Evolutionary conservation across 352 stramenopile genomes (phyloP), one percentile per base, ranked within the genome.

Genomic region (Peronospora tabacina): DNA sequence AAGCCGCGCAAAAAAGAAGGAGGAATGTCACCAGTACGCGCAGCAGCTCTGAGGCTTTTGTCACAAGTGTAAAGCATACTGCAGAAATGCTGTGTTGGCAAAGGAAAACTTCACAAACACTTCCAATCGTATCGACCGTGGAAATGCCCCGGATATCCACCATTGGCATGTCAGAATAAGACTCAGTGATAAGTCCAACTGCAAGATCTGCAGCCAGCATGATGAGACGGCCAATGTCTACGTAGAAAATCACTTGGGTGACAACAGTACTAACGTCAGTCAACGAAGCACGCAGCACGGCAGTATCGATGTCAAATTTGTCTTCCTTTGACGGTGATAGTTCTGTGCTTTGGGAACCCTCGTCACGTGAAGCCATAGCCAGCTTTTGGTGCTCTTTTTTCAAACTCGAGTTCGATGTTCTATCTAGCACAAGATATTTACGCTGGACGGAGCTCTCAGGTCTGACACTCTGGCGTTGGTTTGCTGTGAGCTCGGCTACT

Each of bases 111-210:
- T 68, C 66, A 50, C 72, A 82, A 1, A 73, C 35, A 50, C 68
- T 72, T 49, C 60, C 71, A 45, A 72, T 52, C 4, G 46, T 68
- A 22, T 75, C 68, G 28, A 76, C 68, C 11, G 69, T 60, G 7
- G 64, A 58, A 28, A 75, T 60, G 17, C 70, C 75, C 24, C 73
- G 67, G n/a, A 84, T 75, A 34, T 87, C 75, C 17, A 87, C 52
- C 20, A 64, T 57, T 3, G 63, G 55, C 32, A 87, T 50, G 28
- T 72, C 63, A 12, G 67, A 70, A 41, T 82, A 87, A 36, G 75
- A 87, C 38, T 87, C 71, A 0, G 71, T 82, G 26, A 83, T 65
- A 17, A 87, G 50, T 8, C 56, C 51, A 22, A 72, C 47, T 22
- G 60, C 45, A n/a, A 80, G 49, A 46, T 76, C 63, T 22, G 57